phyloP scores from a whole-genome alignment of 2,329 filamentous ascomycete species.

The Fusarium pilosicola region DNA sequence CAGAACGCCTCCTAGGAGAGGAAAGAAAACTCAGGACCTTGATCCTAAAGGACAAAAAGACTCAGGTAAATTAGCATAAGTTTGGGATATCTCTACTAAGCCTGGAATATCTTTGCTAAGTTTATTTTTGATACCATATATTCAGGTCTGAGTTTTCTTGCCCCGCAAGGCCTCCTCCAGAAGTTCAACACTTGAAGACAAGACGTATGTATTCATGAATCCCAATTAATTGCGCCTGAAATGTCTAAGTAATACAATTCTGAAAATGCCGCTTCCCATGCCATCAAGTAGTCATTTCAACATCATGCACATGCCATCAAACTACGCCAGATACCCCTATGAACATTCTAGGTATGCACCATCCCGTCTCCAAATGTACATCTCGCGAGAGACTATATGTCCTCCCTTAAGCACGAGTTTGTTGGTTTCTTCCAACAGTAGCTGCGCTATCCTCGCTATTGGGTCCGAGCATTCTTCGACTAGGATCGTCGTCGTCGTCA shows the following conservation, averaged over 20 bases:
- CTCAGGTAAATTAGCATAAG: too few species aligned
- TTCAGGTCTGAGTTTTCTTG: too few species aligned
- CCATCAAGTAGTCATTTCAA: neutral
- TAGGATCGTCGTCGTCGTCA: conserved; percentile 79
- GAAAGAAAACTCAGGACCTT: too few species aligned
- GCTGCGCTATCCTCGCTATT: conserved; percentile 41
- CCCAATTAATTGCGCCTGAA: conserved; percentile 1
- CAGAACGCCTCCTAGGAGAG: conserved; percentile 5
- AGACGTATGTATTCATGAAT: neutral
- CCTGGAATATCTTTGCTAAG: too few species aligned
- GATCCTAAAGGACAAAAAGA: too few species aligned
- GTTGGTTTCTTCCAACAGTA: conserved; percentile 49
- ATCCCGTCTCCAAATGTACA: neutral
- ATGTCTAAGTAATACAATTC: conserved; percentile 3
- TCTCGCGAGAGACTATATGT: neutral
- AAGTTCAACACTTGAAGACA: neutral
- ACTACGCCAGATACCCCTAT: neutral
- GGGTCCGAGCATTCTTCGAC: conserved; percentile 48
- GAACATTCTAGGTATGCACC: neutral
- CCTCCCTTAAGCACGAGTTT: conserved; percentile 8
- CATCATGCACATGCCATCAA: neutral
- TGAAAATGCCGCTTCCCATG: neutral
- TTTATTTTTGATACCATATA: too few species aligned
- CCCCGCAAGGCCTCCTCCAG: too few species aligned
- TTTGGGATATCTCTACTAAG: too few species aligned